Conservation (phyloP, 2,329 filamentous ascomycete species). For the Zymoseptoria tritici region DNA sequence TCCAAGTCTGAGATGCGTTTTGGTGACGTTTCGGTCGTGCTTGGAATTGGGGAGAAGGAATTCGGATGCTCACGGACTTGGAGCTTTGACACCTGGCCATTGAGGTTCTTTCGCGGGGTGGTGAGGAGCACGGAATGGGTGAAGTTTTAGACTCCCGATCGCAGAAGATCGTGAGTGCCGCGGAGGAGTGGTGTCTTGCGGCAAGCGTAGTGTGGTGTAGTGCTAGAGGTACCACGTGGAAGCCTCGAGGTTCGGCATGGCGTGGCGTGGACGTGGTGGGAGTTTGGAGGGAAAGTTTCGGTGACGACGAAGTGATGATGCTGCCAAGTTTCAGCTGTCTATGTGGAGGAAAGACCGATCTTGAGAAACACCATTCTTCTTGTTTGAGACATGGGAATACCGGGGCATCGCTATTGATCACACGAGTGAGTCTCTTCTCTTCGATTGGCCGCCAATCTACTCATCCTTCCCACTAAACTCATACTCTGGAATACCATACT, state of each 20-base stretch:
- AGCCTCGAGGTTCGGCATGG: background rate
- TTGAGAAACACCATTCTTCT: no score
- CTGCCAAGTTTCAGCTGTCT: no score
- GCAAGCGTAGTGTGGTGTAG: background rate
- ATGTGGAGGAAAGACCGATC: background rate
- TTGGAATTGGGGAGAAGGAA: background rate
- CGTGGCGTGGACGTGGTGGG: no score
- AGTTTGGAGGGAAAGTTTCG: no score
- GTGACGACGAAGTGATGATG: background rate
- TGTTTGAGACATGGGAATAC: no score
- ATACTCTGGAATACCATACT: background rate
- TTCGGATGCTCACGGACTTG: background rate
- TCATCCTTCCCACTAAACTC: background rate
- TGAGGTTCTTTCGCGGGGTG: no score
- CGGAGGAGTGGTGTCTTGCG: no score
- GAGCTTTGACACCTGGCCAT: background rate
- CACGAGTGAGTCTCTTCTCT: no score
- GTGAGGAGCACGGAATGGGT: no score
- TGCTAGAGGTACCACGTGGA: background rate
- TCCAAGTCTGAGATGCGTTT: background rate
- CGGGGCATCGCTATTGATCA: no score
- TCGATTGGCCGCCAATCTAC: background rate
- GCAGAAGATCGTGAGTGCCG: no score
- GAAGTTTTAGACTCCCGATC: no score
- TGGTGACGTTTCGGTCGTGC: background rate